Evolutionary conservation across 805 yeast genomes (phyloP).

Genomic region (Myxozyma geophila): DNA sequence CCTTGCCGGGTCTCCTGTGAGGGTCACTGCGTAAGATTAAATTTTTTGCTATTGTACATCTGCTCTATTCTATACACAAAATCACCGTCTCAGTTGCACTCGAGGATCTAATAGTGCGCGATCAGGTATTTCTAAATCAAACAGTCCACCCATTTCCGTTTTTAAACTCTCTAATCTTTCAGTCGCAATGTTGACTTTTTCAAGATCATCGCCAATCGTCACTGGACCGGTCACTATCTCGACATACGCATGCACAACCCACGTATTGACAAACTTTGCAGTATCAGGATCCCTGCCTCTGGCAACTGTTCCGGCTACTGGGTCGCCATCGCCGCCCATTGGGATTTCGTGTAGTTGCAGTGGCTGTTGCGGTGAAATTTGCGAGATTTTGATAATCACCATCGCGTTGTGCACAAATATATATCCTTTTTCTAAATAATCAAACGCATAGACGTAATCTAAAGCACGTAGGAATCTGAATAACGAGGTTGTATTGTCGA

Average conservation of each 20-base stretch:
- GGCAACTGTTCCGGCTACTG: conserved; percentile 28
- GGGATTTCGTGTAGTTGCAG: conserved; percentile 27
- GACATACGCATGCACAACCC: conserved; percentile 35
- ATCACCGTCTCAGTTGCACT: conserved; percentile 30
- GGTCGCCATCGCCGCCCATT: conserved; percentile 10
- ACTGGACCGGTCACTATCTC: conserved; percentile 23
- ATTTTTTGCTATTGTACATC: neutral
- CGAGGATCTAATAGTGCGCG: conserved; percentile 34
- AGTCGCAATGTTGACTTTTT: conserved; percentile 17
- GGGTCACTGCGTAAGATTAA: conserved; percentile 1
- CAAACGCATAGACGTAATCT: conserved; percentile 33
- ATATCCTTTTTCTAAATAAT: conserved; percentile 29
- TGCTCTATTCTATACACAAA: neutral
- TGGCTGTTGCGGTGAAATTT: conserved; percentile 28
- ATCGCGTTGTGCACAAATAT: conserved; percentile 25
- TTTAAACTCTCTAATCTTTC: conserved; percentile 30
- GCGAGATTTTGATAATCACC: conserved; percentile 21
- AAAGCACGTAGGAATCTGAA: conserved; percentile 30
- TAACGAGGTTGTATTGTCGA: conserved; percentile 11
- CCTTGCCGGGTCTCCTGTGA: conserved; percentile 12
- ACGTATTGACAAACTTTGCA: conserved; percentile 26
- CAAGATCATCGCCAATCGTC: conserved; percentile 28
- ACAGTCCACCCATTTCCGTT: conserved; percentile 24
- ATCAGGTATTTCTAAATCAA: conserved; percentile 33
- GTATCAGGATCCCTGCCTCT: conserved; percentile 12